Percentiles rank a stretch among this genome's conserved stretches.
These are phyloP conservation scores for Zancudomyces culisetae DNA, from an alignment of 371 early-diverging fungal species.

Conservation along the genomic window DNA sequence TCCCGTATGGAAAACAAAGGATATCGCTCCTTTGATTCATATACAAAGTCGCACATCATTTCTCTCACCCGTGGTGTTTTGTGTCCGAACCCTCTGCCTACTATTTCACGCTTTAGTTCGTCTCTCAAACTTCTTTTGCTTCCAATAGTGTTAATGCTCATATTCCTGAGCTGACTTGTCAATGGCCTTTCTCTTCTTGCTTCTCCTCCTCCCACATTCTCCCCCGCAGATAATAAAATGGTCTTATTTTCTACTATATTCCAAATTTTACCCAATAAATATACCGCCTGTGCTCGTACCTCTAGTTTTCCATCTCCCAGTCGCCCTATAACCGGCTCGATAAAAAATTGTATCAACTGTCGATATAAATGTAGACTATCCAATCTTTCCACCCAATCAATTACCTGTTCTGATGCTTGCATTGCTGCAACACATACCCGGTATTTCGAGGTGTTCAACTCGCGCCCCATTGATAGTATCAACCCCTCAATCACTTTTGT, in stretches of 20 bases:
- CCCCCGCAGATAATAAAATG: too few species aligned
- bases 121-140: neutral
- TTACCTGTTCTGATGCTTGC: neutral
- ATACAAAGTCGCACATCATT: constrained; percentile 20
- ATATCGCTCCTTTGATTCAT: constrained; percentile 5
- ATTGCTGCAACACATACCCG: neutral
- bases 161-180: neutral
- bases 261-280: constrained; percentile 16
- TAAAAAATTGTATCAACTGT: constrained; percentile 12
- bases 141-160: neutral
- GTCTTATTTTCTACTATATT: constrained; percentile 2
- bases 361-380: neutral
- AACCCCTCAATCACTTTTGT: neutral
- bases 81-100: constrained; percentile 16
- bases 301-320: constrained; percentile 24
- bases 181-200: constrained; percentile 5
- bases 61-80: constrained; percentile 25
- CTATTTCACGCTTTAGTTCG: constrained; percentile 18
- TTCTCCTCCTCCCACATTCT: neutral
- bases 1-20: constrained; percentile 11
- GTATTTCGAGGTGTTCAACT: neutral
- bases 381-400: neutral
- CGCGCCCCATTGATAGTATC: neutral
- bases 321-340: constrained; percentile 16
- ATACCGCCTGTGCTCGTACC: constrained; percentile 15